phyloP scores from a whole-genome alignment of 1,284 basidiomycete genomes.

The Ganoderma lingzhi region DNA sequence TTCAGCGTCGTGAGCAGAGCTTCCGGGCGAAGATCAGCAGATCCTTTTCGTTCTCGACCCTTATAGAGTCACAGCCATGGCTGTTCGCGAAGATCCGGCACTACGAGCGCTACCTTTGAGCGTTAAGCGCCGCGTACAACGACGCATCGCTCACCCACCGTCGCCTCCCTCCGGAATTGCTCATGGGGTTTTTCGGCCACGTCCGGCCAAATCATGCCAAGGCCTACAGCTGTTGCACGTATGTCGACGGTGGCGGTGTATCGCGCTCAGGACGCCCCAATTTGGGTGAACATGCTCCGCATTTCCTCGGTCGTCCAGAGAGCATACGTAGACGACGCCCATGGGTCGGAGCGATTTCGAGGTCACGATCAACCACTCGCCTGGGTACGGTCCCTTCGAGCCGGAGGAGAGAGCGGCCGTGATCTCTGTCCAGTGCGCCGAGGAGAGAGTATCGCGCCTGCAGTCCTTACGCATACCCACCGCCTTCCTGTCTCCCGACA shows the following conservation, averaged over 20 bases:
- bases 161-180: slow-evolving; percentile 16
- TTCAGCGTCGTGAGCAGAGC: slow-evolving; percentile 1
- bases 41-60: neutral
- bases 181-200: slow-evolving; percentile 20
- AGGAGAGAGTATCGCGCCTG: slow-evolving; percentile 2
- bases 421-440: neutral
- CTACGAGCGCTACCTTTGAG: slow-evolving; percentile 9
- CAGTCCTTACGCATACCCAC: slow-evolving; percentile 8
- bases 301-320: neutral
- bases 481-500: slow-evolving; percentile 7
- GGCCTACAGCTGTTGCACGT: slow-evolving; percentile 18
- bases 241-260: slow-evolving; percentile 14
- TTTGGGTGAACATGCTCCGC: slow-evolving; percentile 22
- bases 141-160: slow-evolving; percentile 14
- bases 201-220: slow-evolving; percentile 4
- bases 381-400: neutral
- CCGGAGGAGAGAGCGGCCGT: neutral
- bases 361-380: slow-evolving; percentile 5
- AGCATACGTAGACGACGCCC: neutral
- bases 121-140: slow-evolving; percentile 15
- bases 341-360: slow-evolving; percentile 1
- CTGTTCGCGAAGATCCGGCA: slow-evolving; percentile 6
- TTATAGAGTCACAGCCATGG: slow-evolving; percentile 11
- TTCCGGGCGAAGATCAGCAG: slow-evolving; percentile 6
- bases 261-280: slow-evolving; percentile 16